These are phyloP conservation scores for Cyberlindnera mrakii DNA, from an alignment of 805 yeast species.

Conservation along the genomic window DNA sequence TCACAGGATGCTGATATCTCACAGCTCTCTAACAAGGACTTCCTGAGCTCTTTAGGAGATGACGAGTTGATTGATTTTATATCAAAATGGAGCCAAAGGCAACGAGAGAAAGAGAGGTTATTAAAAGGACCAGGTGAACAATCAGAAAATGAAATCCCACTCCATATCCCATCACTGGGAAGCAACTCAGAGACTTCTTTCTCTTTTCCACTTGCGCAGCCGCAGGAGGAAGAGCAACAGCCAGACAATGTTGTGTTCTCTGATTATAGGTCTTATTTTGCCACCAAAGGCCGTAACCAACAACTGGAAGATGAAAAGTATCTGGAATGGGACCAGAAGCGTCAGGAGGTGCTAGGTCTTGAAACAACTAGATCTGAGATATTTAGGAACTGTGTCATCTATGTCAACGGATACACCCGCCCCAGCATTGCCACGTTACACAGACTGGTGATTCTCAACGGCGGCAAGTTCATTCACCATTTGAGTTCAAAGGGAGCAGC, in stretches of 20 bases:
- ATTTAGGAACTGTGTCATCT: conserved; percentile 58
- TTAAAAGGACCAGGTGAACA: background rate
- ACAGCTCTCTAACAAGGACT: conserved; percentile 12
- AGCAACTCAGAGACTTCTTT: conserved; percentile 3
- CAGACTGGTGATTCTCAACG: conserved; percentile 63
- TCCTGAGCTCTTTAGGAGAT: conserved; percentile 31
- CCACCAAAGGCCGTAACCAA: conserved; percentile 55
- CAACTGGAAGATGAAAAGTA: conserved; percentile 49
- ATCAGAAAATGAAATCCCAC: background rate
- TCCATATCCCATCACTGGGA: background rate
- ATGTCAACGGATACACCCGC: conserved; percentile 84
- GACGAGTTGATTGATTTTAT: conserved; percentile 32
- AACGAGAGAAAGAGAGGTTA: conserved; percentile 5
- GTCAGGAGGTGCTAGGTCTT: conserved; percentile 22
- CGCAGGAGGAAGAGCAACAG: background rate
- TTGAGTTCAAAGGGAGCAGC: conserved; percentile 65
- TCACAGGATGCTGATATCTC: conserved; percentile 9
- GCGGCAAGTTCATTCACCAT: conserved; percentile 72
- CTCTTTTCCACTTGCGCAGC: conserved; percentile 14
- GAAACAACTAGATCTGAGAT: conserved; percentile 25
- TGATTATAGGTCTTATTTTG: conserved; percentile 60
- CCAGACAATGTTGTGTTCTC: conserved; percentile 42
- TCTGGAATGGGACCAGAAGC: conserved; percentile 40
- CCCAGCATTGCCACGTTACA: conserved; percentile 77
- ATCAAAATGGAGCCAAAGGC: conserved; percentile 26